Conservation (phyloP, 306 rosid species). For the Cucurbita pepo region DNA sequence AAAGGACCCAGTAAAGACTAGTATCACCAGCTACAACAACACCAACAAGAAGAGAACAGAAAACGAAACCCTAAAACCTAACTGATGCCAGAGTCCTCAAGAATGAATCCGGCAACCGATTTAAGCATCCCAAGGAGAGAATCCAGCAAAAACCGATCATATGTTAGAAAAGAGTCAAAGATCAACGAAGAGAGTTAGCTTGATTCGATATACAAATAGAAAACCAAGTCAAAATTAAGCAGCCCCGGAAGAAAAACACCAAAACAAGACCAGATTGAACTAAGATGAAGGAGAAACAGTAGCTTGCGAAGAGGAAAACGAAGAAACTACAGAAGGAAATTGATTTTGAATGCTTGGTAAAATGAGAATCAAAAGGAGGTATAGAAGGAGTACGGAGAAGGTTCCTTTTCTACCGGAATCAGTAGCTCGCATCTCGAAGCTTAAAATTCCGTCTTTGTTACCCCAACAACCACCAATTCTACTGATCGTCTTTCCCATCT, state of each 20-base stretch:
- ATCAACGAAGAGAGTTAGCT: not conserved
- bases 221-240: not conserved
- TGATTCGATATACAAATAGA: not conserved
- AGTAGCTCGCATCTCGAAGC: conserved; percentile 63
- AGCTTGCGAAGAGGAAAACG: not conserved
- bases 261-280: not conserved
- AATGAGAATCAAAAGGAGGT: conserved; percentile 39
- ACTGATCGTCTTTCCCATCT: not conserved
- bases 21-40: conserved; percentile 1
- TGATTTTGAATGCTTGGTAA: conserved; percentile 39
- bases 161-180: not conserved
- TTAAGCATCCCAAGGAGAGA: conserved; percentile 30
- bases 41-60: conserved; percentile 4
- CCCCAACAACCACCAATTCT: conserved; percentile 1
- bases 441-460: conserved; percentile 21
- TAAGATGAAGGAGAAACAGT: not conserved
- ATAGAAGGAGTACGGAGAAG: conserved; percentile 60
- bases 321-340: conserved; percentile 4
- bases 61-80: conserved; percentile 7
- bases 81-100: conserved; percentile 48
- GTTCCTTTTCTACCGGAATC: conserved; percentile 55
- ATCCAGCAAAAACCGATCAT: conserved; percentile 6
- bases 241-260: not conserved
- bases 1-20: conserved; percentile 1
- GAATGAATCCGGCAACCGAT: conserved; percentile 25